These are phyloP conservation scores for Galerina marginata DNA, from an alignment of 768 basidiomycete genomes.

Conservation along the genomic window DNA sequence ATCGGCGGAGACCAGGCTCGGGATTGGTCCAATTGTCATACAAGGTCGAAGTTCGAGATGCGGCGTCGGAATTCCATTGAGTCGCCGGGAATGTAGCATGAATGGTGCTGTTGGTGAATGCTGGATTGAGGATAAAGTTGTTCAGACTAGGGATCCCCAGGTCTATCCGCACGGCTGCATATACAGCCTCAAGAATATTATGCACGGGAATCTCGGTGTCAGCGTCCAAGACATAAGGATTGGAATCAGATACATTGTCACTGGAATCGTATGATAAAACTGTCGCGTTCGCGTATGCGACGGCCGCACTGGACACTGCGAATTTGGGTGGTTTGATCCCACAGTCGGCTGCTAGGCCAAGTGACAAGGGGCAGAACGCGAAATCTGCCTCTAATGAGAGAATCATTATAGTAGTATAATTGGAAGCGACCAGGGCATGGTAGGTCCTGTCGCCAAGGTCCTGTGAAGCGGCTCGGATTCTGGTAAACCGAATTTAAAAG, in stretches of 20 bases:
- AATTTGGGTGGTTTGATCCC: constrained; percentile 19
- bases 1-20: neutral
- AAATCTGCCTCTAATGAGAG: constrained; percentile 28
- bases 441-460: constrained; percentile 24
- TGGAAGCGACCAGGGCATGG: constrained; percentile 19
- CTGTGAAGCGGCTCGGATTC: constrained; percentile 12
- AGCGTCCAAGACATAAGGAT: constrained; percentile 15
- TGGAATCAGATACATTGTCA: constrained; percentile 2
- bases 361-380: constrained; percentile 25
- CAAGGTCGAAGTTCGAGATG: constrained; percentile 7
- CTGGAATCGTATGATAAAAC: neutral
- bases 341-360: constrained; percentile 22
- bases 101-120: constrained; percentile 14
- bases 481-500: neutral
- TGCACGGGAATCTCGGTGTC: constrained; percentile 14
- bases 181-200: constrained; percentile 28
- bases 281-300: constrained; percentile 15
- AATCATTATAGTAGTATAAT: constrained; percentile 21
- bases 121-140: constrained; percentile 32
- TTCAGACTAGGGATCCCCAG: constrained; percentile 32
- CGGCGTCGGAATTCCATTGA: neutral
- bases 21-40: constrained; percentile 17
- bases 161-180: constrained; percentile 33
- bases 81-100: constrained; percentile 14
- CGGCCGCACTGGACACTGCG: constrained; percentile 20